Evolutionary conservation across 2,329 filamentous ascomycete genomes (phyloP).

Genomic region (Elsinoe arachidis): DNA sequence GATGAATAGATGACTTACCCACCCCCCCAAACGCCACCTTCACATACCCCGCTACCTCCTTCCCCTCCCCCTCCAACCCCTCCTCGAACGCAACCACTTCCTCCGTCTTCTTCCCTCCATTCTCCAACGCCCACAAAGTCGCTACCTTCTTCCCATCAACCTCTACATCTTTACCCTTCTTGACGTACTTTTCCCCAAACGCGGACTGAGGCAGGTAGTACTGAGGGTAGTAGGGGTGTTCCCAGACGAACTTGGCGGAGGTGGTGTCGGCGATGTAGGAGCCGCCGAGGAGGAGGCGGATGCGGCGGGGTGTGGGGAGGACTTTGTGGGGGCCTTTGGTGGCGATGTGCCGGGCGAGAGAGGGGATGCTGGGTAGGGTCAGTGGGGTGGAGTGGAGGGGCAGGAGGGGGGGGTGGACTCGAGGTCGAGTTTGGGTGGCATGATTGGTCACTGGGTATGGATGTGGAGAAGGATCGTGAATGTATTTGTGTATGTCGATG

Average conservation of each 20-base stretch:
- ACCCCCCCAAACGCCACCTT: conserved; percentile 15
- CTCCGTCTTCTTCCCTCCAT: conserved; percentile 22
- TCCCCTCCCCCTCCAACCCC: background rate
- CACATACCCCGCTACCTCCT: conserved; percentile 10
- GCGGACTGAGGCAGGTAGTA: conserved; percentile 26
- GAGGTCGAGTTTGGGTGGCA: conserved; percentile 9
- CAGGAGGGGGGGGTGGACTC: background rate
- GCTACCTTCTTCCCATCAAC: conserved; percentile 17
- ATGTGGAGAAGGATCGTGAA: background rate
- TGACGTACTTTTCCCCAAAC: conserved; percentile 4
- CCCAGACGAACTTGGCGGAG: conserved; percentile 29
- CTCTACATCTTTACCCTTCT: background rate
- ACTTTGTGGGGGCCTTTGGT: conserved; percentile 31
- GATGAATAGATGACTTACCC: conserved; percentile 5
- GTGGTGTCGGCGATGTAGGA: conserved; percentile 29
- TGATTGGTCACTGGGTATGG: background rate
- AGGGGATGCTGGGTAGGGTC: conserved; percentile 26
- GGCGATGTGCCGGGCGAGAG: conserved; percentile 34
- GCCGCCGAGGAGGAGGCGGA: conserved; percentile 27
- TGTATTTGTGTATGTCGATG: background rate
- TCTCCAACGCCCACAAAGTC: conserved; percentile 20
- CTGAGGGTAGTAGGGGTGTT: conserved; percentile 42
- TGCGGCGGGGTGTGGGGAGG: conserved; percentile 24
- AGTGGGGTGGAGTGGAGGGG: background rate
- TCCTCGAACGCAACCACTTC: conserved; percentile 26